Evolutionary conservation across 176 grass and related monocot genomes (phyloP).

Genomic region (Lolium multiflorum): DNA sequence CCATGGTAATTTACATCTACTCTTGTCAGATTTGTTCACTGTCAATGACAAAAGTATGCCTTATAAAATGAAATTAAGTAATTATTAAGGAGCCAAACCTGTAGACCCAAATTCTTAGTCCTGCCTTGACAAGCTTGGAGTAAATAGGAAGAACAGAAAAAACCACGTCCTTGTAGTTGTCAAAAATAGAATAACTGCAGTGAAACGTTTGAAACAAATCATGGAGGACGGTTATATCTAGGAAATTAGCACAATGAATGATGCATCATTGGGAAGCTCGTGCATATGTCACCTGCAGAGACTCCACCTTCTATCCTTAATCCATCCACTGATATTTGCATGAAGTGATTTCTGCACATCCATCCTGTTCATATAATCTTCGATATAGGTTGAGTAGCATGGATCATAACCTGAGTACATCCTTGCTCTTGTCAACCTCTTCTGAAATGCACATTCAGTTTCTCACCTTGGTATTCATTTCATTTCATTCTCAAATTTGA

Average conservation of each 20-base stretch:
- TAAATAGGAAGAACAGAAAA: conserved; percentile 82
- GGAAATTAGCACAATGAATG: neutral
- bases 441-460: conserved; percentile 42
- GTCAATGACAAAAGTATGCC: neutral
- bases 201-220: neutral
- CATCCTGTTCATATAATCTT: conserved; percentile 74
- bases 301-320: conserved; percentile 66
- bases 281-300: conserved; percentile 63
- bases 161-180: conserved; percentile 51
- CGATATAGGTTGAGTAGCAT: conserved; percentile 66
- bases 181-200: conserved; percentile 65
- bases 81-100: conserved; percentile 57
- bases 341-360: conserved; percentile 80
- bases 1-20: neutral
- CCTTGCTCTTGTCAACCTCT: conserved; percentile 46
- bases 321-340: conserved; percentile 62
- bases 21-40: neutral
- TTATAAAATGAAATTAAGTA: neutral
- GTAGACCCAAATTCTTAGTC: conserved; percentile 85
- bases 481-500: neutral
- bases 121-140: conserved; percentile 77
- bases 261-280: neutral
- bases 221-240: neutral
- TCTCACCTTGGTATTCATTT: neutral
- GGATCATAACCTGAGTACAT: conserved; percentile 79